Percentiles rank a stretch among this genome's conserved stretches.
Conservation (phyloP, 2,329 filamentous ascomycete species). For the Monilinia laxa region DNA sequence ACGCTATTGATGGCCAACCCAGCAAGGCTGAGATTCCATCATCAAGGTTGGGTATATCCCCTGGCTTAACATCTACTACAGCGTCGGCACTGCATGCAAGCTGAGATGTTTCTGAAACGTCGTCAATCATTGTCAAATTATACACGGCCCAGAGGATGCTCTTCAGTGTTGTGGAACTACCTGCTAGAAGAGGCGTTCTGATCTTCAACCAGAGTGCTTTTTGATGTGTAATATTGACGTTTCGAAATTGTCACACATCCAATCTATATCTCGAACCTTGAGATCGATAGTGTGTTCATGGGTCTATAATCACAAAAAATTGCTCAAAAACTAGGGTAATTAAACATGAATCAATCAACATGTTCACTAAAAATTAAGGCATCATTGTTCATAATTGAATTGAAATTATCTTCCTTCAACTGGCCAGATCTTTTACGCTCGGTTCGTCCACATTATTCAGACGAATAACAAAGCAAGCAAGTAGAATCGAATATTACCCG, state of each 20-base stretch:
- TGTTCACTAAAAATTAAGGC: background rate
- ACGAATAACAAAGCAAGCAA: background rate
- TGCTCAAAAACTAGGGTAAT: conserved; percentile 7
- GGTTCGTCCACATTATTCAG: conserved; percentile 5
- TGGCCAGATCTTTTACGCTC: conserved; percentile 14
- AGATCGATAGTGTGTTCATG: conserved; percentile 23
- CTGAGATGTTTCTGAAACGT: conserved; percentile 22
- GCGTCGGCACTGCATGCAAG: conserved; percentile 20
- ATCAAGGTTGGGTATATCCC: background rate
- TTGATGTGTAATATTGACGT: conserved; percentile 25
- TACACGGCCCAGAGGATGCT: conserved; percentile 16
- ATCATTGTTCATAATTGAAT: conserved; percentile 6
- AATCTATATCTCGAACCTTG: conserved; percentile 23
- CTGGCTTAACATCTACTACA: conserved; percentile 2
- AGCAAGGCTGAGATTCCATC: conserved; percentile 23
- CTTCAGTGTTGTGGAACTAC: conserved; percentile 21
- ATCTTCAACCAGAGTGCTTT: conserved; percentile 21
- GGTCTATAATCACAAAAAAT: conserved; percentile 8
- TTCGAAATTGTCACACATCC: conserved; percentile 21
- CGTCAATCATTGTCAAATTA: conserved; percentile 18
- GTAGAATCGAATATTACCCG: conserved; percentile 8
- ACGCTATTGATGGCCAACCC: conserved; percentile 19
- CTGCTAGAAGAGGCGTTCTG: conserved; percentile 12
- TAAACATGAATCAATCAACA: conserved; percentile 7
- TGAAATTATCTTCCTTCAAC: conserved; percentile 8